Base-by-base conservation (phyloP, 108 stramenopile species). In the Pseudonitzschia delicatissima region DNA sequence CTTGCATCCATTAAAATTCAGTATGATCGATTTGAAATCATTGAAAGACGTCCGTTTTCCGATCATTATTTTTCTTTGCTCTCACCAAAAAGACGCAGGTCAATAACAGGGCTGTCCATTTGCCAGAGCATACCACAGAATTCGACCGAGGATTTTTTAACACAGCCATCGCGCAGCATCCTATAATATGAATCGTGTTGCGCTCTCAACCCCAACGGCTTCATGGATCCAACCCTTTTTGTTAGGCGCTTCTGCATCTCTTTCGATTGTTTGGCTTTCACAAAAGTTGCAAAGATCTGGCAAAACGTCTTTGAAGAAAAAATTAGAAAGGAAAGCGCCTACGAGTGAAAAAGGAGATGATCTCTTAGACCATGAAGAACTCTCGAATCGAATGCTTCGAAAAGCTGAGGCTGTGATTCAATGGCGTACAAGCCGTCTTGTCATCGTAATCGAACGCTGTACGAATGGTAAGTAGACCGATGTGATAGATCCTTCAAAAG, bases 391-490 rank as follows among this genome's bases (percentile, higher is more conserved):
- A n/a, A 79, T 90, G 77, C 73, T 93, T 45, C 85, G 89, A 4
- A 93, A 93, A 57, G 89, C 89, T 8, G 92, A 93, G 70, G 87
- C 86, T 23, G 92, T 90, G 8, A 79, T 93, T 48, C 75, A 77
- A 60, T 82, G 77, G 66, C 69, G 92, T 47, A 93, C 89, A 13
- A 82, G 82, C 8, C 73, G 92, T n/a, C 66, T 93, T 9, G 76
- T 85, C 9, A 64, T 93, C 28, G 87, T 93, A 1, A 72, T 93
- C 0, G 92, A 93, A 63, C 71, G 88, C 32, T 93, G 92, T 58
- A 90, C 88, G 17, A 93, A 48, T 21, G 32, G 53, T 55, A 55
- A 3, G 53, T 55, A 17, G 7, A 2, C 47, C 23, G 7, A n/a
- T n/a, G n/a, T n/a, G n/a, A n/a, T n/a, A n/a, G n/a, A n/a, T n/a